Evolutionary conservation across 495 filamentous ascomycete species (phyloP).

Genomic region (Neurospora sublineolata): DNA sequence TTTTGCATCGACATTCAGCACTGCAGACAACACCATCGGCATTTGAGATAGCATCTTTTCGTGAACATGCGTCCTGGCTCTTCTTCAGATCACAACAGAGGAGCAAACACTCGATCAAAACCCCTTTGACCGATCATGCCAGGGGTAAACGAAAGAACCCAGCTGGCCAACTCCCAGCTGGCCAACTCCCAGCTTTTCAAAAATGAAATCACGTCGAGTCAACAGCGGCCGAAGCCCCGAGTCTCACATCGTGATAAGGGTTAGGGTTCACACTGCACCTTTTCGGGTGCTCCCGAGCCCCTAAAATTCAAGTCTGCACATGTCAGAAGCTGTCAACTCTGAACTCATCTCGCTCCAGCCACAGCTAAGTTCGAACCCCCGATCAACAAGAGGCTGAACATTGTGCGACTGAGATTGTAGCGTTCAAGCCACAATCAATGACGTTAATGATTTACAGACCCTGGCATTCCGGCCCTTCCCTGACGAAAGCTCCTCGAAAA

Average conservation of each 20-base stretch:
- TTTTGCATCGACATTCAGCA: neutral
- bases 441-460: neutral
- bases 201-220: neutral
- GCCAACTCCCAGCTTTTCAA: neutral
- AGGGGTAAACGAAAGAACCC: neutral
- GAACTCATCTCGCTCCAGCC: neutral
- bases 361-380: neutral
- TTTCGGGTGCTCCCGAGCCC: neutral
- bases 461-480: neutral
- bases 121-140: neutral
- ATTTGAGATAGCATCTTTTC: neutral
- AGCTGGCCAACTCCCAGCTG: neutral
- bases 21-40: neutral
- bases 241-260: neutral
- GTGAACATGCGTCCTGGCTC: neutral
- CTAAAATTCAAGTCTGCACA: neutral
- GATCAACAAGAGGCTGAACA: neutral
- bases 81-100: neutral
- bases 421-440: neutral
- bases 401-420: neutral
- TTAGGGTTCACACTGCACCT: neutral
- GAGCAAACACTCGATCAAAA: neutral
- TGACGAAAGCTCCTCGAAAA: neutral
- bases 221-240: neutral
- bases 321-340: neutral